phyloP scores from a whole-genome alignment of 2,329 filamentous ascomycete species.

The Beauveria medogensis region DNA sequence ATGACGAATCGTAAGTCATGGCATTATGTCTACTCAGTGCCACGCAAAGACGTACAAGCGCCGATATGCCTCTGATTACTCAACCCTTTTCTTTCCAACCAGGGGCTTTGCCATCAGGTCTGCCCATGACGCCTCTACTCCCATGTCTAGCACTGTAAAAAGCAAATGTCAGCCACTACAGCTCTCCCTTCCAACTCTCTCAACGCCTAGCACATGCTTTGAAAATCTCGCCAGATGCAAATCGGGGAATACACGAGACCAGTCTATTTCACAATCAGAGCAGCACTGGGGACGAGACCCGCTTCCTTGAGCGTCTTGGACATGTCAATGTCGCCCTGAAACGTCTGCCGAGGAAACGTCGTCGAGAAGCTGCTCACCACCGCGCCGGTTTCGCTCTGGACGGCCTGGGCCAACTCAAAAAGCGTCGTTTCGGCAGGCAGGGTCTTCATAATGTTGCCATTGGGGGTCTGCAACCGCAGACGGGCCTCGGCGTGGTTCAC shows the following conservation, averaged over 20 bases:
- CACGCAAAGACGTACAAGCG: no score
- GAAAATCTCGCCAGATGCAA: not conserved
- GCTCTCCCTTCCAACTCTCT: not conserved
- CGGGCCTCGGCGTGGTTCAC: conserved; percentile 73
- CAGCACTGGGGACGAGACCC: conserved; percentile 83
- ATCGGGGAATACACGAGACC: not conserved
- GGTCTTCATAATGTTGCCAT: conserved; percentile 75
- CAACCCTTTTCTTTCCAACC: no score
- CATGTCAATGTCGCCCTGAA: conserved; percentile 61
- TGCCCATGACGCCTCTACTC: not conserved
- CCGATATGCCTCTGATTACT: no score
- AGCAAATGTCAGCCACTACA: not conserved
- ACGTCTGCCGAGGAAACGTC: conserved; percentile 82
- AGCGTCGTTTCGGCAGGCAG: conserved; percentile 84
- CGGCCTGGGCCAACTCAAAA: conserved; percentile 77
- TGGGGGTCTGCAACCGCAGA: conserved; percentile 66
- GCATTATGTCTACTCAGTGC: no score
- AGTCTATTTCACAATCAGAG: conserved; percentile 61
- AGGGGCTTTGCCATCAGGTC: no score
- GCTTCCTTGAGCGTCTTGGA: conserved; percentile 89
- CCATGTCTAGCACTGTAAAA: not conserved
- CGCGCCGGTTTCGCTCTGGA: conserved; percentile 63
- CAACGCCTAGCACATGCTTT: conserved; percentile 1
- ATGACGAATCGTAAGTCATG: no score
- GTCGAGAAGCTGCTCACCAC: conserved; percentile 70